phyloP scores from a whole-genome alignment of 2,329 filamentous ascomycete species.

The Sporothrix luriei region DNA sequence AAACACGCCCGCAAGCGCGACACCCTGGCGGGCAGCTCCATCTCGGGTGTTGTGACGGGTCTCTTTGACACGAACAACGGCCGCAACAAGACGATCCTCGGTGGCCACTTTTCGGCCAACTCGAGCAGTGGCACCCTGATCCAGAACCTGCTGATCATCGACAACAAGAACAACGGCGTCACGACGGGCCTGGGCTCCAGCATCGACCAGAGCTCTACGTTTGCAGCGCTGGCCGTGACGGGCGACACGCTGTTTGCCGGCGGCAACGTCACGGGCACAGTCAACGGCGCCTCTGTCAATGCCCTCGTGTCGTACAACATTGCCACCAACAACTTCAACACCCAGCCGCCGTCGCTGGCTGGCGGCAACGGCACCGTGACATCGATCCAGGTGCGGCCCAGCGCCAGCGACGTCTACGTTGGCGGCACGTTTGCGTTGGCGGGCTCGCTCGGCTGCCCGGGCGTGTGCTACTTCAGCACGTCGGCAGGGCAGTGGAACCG shows the following conservation, averaged over 20 bases:
- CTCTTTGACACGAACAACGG: slow-evolving; percentile 68
- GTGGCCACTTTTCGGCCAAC: slow-evolving; percentile 78
- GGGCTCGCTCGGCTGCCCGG: slow-evolving; percentile 78
- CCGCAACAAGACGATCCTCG: slow-evolving; percentile 83
- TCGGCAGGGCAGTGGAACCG: slow-evolving; percentile 74
- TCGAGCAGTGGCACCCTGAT: slow-evolving; percentile 69
- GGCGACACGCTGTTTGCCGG: slow-evolving; percentile 76
- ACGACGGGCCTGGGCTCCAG: slow-evolving; percentile 70
- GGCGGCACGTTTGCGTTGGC: slow-evolving; percentile 83
- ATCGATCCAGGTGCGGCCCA: slow-evolving; percentile 71
- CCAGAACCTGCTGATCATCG: slow-evolving; percentile 80
- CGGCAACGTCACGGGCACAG: slow-evolving; percentile 72
- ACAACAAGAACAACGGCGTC: slow-evolving; percentile 67
- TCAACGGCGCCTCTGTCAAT: slow-evolving; percentile 63
- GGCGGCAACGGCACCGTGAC: slow-evolving; percentile 74
- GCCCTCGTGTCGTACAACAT: slow-evolving; percentile 84
- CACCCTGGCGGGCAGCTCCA: slow-evolving; percentile 44
- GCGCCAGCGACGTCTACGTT: slow-evolving; percentile 75
- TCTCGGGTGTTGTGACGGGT: slow-evolving; percentile 74
- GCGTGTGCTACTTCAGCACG: slow-evolving; percentile 78
- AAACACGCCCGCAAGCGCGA: slow-evolving; percentile 50
- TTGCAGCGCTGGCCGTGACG: slow-evolving; percentile 69
- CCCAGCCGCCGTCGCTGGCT: slow-evolving; percentile 73
- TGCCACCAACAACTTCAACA: slow-evolving; percentile 61
- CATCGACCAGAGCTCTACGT: slow-evolving; percentile 71